Evolutionary conservation across 805 yeast genomes (phyloP), one percentile per base, ranked within the genome.

Genomic region (Wickerhamiella occidentalis): DNA sequence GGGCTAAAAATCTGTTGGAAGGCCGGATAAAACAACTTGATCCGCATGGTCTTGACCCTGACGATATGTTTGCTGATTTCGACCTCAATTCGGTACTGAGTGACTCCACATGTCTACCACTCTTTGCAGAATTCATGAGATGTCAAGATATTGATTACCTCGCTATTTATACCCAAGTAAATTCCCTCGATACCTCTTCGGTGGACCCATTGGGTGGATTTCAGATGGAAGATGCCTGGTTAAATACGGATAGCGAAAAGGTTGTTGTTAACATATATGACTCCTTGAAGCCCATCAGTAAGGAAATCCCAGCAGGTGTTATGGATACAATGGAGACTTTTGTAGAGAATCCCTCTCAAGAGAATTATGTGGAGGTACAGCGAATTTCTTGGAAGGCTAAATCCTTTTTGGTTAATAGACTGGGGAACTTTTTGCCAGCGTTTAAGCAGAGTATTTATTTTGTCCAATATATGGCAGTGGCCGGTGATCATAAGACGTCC

Each of bases 361-460:
- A 37, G 9, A 56, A 58, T 9, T 83, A 80, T 54, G 60, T 64
- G 5, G 64, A 63, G 21, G 86, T 87, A 0, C 68, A 94, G 51
- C 72, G 69, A 48, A 68, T 78, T 11, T 65, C 86, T n/a, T 64
- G 86, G 22, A 60, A 68, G 1, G 58, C 82, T 3, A 95, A 86
- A 57, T 62, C 69, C 13, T 71, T 71, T 8, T 71, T 78, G 0
- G 76, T 68, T 54, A 63, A 69, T 8, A 63, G 70, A 18, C 69
- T 87, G 42, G 65, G 67, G 6, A 64, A 68, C 0, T 80, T 80
- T 53, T 74, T 77, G 54, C 70, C 69, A n/a, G 74, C 70, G 6
- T 86, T 85, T 62, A 77, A 77, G 55, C 66, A 65, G 29, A 80
- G 88, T 0, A 77, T 73, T 40, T 57, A 70, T 0, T 82, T 77